Evolutionary conservation across 164 flowering plant genomes (phyloP), one percentile per base, ranked within the genome.

Genomic region (Stephania yunnanensis): DNA sequence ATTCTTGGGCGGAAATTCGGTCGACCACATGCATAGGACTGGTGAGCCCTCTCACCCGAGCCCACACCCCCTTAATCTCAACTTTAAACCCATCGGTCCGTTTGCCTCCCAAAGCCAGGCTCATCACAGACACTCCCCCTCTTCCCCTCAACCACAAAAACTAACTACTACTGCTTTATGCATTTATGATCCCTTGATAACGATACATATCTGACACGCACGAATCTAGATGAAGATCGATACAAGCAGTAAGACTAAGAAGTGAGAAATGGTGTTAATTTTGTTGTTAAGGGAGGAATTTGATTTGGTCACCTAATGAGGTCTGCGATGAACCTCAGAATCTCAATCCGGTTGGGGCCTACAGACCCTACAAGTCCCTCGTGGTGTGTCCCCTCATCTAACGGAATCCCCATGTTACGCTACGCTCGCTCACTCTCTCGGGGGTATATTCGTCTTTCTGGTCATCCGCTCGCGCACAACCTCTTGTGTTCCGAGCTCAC

Each of bases 381-480:
- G 77, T 78, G 80, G 69, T 12, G 45, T 81, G 76, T 75, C 68
- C 17, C 76, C 80, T 13, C n/a, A 19, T 72, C 46, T n/a, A 17
- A 50, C 68, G 55, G 30, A 42, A 55, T 5, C 13, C 22, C 17
- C 61, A 52, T 52, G 36, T 31, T 75, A 50, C 46, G n/a, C 46
- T 25, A 25, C 25, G 25, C 25, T 25, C 25, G 25, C 25, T 25
- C 25, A 0, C 25, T 25, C 25, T 20, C 12, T 48, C 53, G 55
- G 29, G 53, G 46, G 10, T 25, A 30, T 25, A 7, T 30, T 70
- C 55, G 67, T 69, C 69, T 69, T 71, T 71, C 17, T 6, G 63
- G 0, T 50, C 4, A 45, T 72, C 11, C 13, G 11, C 19, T 22
- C 44, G 8, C 44, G 11, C 52, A 12, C 25, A 46, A n/a, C 17